A percentile compares a stretch with the other conserved stretches of the same genome.
These are phyloP conservation scores for Erigeron philadelphicus DNA, from an alignment of 140 eudicot species.

Conservation along the genomic window DNA sequence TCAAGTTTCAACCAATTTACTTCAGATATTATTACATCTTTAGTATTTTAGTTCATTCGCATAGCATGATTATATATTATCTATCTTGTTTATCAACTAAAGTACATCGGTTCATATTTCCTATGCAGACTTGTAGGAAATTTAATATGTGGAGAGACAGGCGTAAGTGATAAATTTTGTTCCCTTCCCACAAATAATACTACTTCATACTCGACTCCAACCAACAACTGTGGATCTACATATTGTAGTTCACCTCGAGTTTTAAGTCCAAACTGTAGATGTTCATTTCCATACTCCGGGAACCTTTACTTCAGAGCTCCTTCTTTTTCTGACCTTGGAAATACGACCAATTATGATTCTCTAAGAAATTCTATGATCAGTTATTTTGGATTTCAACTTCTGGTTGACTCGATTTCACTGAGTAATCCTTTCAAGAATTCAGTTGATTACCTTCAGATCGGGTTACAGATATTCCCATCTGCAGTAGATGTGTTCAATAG, in stretches of 20 bases:
- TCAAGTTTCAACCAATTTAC: not conserved
- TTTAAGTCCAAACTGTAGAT: constrained; percentile 69
- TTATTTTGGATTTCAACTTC: constrained; percentile 33
- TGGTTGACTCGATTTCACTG: constrained; percentile 67
- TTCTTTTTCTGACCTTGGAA: constrained; percentile 60
- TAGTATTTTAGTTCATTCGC: not conserved
- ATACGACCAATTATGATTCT: constrained; percentile 31
- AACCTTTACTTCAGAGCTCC: constrained; percentile 62
- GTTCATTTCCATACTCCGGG: constrained; percentile 77
- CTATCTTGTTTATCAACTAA: not conserved
- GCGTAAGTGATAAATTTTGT: constrained; percentile 40
- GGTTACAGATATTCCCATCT: constrained; percentile 59
- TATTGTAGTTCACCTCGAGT: constrained; percentile 44
- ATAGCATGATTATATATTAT: not conserved
- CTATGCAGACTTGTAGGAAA: constrained; percentile 63
- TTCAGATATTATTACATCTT: not conserved
- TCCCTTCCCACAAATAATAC: constrained; percentile 28
- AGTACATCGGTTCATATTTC: not conserved
- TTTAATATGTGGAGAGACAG: constrained; percentile 45
- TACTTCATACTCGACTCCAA: constrained; percentile 44
- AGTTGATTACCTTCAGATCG: constrained; percentile 47
- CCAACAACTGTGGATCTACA: constrained; percentile 43
- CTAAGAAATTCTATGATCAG: constrained; percentile 35
- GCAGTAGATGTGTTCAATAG: constrained; percentile 50
- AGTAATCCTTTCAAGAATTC: constrained; percentile 47